These are phyloP conservation scores for Didymella exigua DNA, from an alignment of 2,329 filamentous ascomycete genomes.

Conservation along the genomic window DNA sequence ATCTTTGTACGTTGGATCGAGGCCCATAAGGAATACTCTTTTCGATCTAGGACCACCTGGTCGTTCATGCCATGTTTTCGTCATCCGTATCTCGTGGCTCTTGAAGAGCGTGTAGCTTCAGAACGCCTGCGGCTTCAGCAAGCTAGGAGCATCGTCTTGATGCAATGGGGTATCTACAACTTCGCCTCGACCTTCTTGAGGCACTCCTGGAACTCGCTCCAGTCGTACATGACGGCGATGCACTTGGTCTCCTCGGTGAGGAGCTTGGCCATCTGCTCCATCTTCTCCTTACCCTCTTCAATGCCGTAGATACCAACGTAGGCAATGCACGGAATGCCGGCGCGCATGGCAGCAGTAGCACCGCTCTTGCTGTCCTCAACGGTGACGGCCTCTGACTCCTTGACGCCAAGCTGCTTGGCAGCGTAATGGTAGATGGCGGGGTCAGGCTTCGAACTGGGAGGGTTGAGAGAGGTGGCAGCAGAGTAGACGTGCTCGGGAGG, in stretches of 20 bases:
- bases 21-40: conserved; percentile 11
- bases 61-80: conserved; percentile 23
- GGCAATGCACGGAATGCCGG: conserved; percentile 79
- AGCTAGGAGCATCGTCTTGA: conserved; percentile 21
- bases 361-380: conserved; percentile 91
- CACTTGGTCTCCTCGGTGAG: conserved; percentile 56
- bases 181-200: conserved; percentile 56
- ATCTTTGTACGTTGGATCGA: not conserved
- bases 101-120: conserved; percentile 17
- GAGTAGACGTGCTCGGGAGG: conserved; percentile 76
- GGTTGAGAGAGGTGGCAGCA: conserved; percentile 76
- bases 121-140: conserved; percentile 18
- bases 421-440: conserved; percentile 86
- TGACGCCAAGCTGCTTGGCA: conserved; percentile 73
- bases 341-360: conserved; percentile 75
- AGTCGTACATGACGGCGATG: conserved; percentile 58
- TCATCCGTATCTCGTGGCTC: conserved; percentile 30
- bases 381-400: conserved; percentile 73
- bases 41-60: conserved; percentile 23
- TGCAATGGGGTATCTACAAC: conserved; percentile 32
- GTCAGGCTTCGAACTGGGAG: conserved; percentile 88
- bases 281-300: conserved; percentile 51
- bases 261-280: conserved; percentile 57
- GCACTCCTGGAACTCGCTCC: conserved; percentile 57
- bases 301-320: conserved; percentile 73